Evolutionary conservation across 2,329 filamentous ascomycete genomes (phyloP), one percentile per base, ranked within the genome.

Genomic region (Verticillium longisporum): DNA sequence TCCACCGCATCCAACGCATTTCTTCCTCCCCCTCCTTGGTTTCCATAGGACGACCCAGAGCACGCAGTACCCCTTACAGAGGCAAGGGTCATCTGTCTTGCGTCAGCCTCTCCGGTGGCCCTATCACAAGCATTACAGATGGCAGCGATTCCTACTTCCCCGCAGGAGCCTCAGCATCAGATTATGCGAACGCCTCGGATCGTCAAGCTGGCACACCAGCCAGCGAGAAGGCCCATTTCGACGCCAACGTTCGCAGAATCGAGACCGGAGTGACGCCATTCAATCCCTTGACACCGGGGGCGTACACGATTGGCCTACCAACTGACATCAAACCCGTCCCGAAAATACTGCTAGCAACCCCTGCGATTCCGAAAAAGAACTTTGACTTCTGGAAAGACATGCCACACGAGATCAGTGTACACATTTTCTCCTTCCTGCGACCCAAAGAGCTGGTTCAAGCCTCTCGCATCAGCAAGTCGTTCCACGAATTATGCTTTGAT

Each of bases 401-500:
- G 79, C 95, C 95, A 0, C 80, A 87, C 56, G 95, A 99, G 76
- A 80, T 98, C 60, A 88, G 88, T 66, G 81, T 96, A 67, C 80
- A 90, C 53, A 86, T 97, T 58, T 82, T 98, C 61, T 82, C 85
- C 5, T 92, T 89, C 68, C 79, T 98, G 21, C 80, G 81, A 33
- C 92, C 93, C 0, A 92, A 88, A 70, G 88, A 98, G 71, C 83
- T 98, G 37, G 86, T 97, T 11, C 84, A 87, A 62, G 84, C 85
- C 61, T 96, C 94, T 1, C 79, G 85, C 18, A 89, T 95, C 21
- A 94, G 87, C 71, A 92, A 87, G 72, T 76, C 82, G 6, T 97
- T 95, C 80, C 81, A 96, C 73, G 81, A 83, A 56, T 87, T 91
- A 75, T 97, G 94, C 75, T 97, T 94, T 68, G 94, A 99, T 72